Conservation (phyloP, 2,329 filamentous ascomycete species). For the Elsinoe perseae region DNA sequence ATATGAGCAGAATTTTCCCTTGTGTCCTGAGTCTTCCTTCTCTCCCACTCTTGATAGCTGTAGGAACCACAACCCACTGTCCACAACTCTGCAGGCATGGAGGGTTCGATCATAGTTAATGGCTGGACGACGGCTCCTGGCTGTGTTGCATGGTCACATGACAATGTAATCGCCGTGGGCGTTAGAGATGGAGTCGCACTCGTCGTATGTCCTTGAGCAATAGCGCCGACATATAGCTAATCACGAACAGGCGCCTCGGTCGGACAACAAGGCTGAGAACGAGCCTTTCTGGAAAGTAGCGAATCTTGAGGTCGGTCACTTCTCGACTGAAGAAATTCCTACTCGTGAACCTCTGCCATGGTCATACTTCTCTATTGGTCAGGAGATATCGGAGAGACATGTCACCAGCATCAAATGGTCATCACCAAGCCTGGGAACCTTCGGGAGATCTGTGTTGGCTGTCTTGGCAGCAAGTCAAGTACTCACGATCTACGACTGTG, state of each 20-base stretch:
- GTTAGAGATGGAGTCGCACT: slow-evolving; percentile 50
- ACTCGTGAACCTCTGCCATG: slow-evolving; percentile 40
- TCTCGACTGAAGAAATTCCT: slow-evolving; percentile 43
- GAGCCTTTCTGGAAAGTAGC: slow-evolving; percentile 29
- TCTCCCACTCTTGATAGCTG: neutral
- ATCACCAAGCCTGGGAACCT: slow-evolving; percentile 46
- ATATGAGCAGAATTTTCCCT: neutral
- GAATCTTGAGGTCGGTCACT: slow-evolving; percentile 44
- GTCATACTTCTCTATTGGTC: slow-evolving; percentile 47
- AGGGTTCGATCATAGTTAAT: neutral
- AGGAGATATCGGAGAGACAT: slow-evolving; percentile 49
- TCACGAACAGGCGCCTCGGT: slow-evolving; percentile 14
- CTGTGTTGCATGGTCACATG: slow-evolving; percentile 52
- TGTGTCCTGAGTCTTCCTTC: neutral
- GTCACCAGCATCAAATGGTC: slow-evolving; percentile 50
- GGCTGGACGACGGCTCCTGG: slow-evolving; percentile 44
- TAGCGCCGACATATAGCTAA: neutral
- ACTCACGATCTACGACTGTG: slow-evolving; percentile 49
- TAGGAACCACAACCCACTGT: neutral
- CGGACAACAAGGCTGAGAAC: slow-evolving; percentile 29
- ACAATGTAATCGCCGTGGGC: slow-evolving; percentile 51
- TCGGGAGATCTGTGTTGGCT: slow-evolving; percentile 47
- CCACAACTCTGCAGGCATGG: neutral
- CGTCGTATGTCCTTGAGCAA: slow-evolving; percentile 31
- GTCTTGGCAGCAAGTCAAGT: slow-evolving; percentile 50